phyloP scores from a whole-genome alignment of 1,284 basidiomycete genomes.

The Thecaphora frezii region DNA sequence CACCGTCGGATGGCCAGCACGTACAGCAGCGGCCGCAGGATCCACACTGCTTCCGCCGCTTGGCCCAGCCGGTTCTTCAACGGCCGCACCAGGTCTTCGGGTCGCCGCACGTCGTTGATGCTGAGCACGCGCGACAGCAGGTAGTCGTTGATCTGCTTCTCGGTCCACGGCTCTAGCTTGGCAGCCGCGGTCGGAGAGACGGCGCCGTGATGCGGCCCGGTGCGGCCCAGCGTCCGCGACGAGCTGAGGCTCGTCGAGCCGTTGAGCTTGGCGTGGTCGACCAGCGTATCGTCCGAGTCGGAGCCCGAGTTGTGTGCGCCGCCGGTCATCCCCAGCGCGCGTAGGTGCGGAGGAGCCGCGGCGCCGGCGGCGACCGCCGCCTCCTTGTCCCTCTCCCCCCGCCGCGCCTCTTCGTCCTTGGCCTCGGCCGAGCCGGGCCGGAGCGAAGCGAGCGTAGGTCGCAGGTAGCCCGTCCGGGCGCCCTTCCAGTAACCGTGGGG shows the following conservation, averaged over 20 bases:
- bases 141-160: conserved; percentile 53
- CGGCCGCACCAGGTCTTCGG: conserved; percentile 49
- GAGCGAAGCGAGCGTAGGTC: conserved; percentile 46
- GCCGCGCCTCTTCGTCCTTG: conserved; percentile 8
- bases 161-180: conserved; percentile 33
- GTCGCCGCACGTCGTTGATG: conserved; percentile 47
- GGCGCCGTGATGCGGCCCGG: not conserved
- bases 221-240: conserved; percentile 1
- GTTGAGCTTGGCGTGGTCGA: conserved; percentile 31
- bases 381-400: not conserved
- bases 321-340: conserved; percentile 12
- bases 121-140: conserved; percentile 49
- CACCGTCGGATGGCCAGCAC: conserved; percentile 48
- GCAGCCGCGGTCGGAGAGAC: conserved; percentile 14
- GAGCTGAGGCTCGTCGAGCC: conserved; percentile 11
- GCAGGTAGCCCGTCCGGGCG: conserved; percentile 40
- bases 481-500: conserved; percentile 46
- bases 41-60: conserved; percentile 42
- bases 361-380: too few species aligned
- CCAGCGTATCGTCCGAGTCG: conserved; percentile 48
- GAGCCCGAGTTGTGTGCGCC: conserved; percentile 33
- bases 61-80: conserved; percentile 26
- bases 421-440: conserved; percentile 16
- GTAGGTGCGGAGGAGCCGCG: conserved; percentile 15
- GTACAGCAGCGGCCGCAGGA: conserved; percentile 50